phyloP scores from a whole-genome alignment of 176 grass and related monocot genomes.

The Bromus sterilis region DNA sequence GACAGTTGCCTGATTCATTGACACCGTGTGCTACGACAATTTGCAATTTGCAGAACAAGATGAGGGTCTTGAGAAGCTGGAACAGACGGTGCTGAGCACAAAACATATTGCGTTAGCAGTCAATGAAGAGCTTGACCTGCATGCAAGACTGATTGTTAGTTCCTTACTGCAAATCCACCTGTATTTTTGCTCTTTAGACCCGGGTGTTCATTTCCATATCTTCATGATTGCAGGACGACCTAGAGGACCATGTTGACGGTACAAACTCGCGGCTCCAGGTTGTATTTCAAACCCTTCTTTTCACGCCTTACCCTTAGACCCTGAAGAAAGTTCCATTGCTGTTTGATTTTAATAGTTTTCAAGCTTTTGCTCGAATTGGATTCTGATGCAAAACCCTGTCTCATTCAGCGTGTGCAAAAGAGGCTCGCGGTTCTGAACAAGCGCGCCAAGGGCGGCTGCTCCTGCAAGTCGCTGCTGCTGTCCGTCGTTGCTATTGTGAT shows the following conservation, averaged over 20 bases:
- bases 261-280: slow-evolving; percentile 61
- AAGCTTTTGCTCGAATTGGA: background rate
- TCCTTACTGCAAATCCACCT: background rate
- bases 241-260: slow-evolving; percentile 46
- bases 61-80: slow-evolving; percentile 64
- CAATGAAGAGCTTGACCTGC: slow-evolving; percentile 65
- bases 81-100: slow-evolving; percentile 68
- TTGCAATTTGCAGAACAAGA: slow-evolving; percentile 59
- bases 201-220: background rate
- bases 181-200: background rate
- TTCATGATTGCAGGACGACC: slow-evolving; percentile 43
- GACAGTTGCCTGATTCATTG: background rate
- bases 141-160: slow-evolving; percentile 73
- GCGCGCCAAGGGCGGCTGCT: slow-evolving; percentile 51
- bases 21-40: background rate
- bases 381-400: background rate
- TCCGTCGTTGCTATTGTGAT: slow-evolving; percentile 51
- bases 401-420: slow-evolving; percentile 53
- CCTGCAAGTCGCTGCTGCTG: slow-evolving; percentile 49
- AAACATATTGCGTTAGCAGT: slow-evolving; percentile 78
- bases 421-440: slow-evolving; percentile 62
- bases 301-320: background rate
- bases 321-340: background rate
- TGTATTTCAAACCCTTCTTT: background rate
- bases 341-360: background rate